Evolutionary conservation across 2,329 filamentous ascomycete genomes (phyloP).

Genomic region (Ophiosphaerella korrae): DNA sequence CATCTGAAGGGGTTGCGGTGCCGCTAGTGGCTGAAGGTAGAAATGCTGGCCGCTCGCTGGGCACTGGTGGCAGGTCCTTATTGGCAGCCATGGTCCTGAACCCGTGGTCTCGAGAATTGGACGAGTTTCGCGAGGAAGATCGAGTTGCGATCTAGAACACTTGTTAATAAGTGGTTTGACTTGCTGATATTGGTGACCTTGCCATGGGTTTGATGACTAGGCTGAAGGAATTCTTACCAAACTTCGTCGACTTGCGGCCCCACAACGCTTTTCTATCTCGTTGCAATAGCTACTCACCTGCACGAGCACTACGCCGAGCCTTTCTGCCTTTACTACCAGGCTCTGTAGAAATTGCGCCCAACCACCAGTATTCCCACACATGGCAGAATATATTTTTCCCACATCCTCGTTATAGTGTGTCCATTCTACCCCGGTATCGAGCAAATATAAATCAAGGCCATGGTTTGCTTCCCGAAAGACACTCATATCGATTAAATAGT

Average conservation of each 20-base stretch:
- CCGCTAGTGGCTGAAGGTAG: slow-evolving; percentile 21
- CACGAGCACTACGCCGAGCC: slow-evolving; percentile 70
- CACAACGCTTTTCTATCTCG: slow-evolving; percentile 85
- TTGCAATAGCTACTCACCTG: slow-evolving; percentile 77
- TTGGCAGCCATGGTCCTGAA: slow-evolving; percentile 43
- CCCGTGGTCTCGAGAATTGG: slow-evolving; percentile 40
- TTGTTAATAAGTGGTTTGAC: background rate
- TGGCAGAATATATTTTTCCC: slow-evolving; percentile 79
- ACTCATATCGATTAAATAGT: slow-evolving; percentile 76
- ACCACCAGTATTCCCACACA: slow-evolving; percentile 90
- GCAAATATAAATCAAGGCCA: slow-evolving; percentile 77
- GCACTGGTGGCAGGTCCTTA: slow-evolving; percentile 43
- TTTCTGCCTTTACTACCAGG: slow-evolving; percentile 73
- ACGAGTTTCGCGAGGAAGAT: slow-evolving; percentile 45
- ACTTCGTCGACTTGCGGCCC: slow-evolving; percentile 78
- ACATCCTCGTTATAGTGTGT: slow-evolving; percentile 65
- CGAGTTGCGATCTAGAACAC: slow-evolving; percentile 41
- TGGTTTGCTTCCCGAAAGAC: slow-evolving; percentile 77
- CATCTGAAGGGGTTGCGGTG: slow-evolving; percentile 21
- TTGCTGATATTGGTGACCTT: background rate
- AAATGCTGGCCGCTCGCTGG: slow-evolving; percentile 36
- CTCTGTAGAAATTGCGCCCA: slow-evolving; percentile 83
- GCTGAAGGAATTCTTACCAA: slow-evolving; percentile 60
- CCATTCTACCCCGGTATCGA: slow-evolving; percentile 65
- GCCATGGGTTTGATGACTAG: slow-evolving; percentile 6